phyloP scores from a whole-genome alignment of 352 stramenopile species.

The Chrysophaeum taylorii region DNA sequence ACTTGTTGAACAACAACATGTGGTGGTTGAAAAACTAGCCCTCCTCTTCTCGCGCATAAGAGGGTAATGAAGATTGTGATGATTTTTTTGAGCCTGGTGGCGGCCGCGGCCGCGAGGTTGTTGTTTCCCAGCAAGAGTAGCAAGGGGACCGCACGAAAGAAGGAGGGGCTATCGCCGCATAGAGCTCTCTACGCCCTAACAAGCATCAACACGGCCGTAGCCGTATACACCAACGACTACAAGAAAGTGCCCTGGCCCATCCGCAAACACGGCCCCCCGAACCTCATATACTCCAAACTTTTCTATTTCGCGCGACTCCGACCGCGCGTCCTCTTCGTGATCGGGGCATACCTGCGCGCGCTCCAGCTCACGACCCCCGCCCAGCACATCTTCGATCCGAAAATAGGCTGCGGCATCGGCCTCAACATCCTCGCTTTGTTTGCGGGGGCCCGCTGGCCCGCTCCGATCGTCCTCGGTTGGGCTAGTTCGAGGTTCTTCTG shows the following conservation, averaged over 20 bases:
- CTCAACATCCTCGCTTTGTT: slow-evolving; percentile 28
- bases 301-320: slow-evolving; percentile 30
- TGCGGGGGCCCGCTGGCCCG: slow-evolving; percentile 21
- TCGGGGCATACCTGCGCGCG: slow-evolving; percentile 25
- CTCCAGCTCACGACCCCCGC: slow-evolving; percentile 25
- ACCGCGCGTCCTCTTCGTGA: slow-evolving; percentile 25
- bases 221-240: background rate
- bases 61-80: too few species aligned
- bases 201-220: too few species aligned
- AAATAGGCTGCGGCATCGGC: slow-evolving; percentile 23
- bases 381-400: slow-evolving; percentile 17
- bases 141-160: too few species aligned
- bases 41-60: too few species aligned
- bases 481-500: slow-evolving; percentile 23
- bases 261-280: background rate
- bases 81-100: too few species aligned
- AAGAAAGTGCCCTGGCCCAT: background rate
- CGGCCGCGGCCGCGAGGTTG: too few species aligned
- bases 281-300: slow-evolving; percentile 22
- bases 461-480: slow-evolving; percentile 28
- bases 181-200: too few species aligned
- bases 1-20: too few species aligned
- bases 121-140: too few species aligned
- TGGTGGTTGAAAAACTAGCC: too few species aligned
- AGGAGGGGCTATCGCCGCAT: too few species aligned